These are phyloP conservation scores for Acidiella bohemica DNA, from an alignment of 495 filamentous ascomycete species.

Conservation along the genomic window DNA sequence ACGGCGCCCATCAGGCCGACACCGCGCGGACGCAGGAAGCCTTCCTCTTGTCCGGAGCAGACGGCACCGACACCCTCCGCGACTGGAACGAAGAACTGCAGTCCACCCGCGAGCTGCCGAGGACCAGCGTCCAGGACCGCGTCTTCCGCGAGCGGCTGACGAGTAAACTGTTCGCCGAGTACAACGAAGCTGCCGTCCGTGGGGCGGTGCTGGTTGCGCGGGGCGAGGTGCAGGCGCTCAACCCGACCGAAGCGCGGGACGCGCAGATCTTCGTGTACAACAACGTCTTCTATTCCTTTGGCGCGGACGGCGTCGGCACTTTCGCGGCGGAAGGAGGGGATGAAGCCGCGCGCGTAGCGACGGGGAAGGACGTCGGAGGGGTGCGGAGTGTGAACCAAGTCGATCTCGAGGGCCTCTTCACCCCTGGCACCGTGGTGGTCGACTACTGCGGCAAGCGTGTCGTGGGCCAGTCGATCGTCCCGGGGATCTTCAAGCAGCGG, in stretches of 20 bases:
- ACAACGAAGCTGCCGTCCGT: slow-evolving; percentile 83
- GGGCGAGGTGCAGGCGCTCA: slow-evolving; percentile 89
- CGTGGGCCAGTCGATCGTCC: slow-evolving; percentile 95
- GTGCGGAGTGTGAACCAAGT: slow-evolving; percentile 93
- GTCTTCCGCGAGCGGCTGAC: slow-evolving; percentile 91
- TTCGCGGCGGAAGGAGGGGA: slow-evolving; percentile 94
- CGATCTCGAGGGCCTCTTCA: slow-evolving; percentile 86
- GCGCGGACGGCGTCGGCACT: slow-evolving; percentile 92
- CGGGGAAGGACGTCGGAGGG: slow-evolving; percentile 90
- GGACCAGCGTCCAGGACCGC: slow-evolving; percentile 84
- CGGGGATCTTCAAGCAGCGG: slow-evolving; percentile 97
- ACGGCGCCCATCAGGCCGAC: slow-evolving; percentile 63
- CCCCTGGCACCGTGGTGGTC: slow-evolving; percentile 88
- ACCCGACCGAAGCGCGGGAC: slow-evolving; percentile 82
- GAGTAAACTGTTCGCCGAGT: slow-evolving; percentile 93
- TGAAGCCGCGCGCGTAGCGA: slow-evolving; percentile 89
- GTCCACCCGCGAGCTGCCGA: slow-evolving; percentile 83
- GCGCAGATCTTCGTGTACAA: slow-evolving; percentile 99
- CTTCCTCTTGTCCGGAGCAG: slow-evolving; percentile 75
- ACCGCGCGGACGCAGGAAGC: slow-evolving; percentile 83
- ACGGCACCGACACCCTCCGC: slow-evolving; percentile 82
- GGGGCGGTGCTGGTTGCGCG: slow-evolving; percentile 88
- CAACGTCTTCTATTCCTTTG: slow-evolving; percentile 98
- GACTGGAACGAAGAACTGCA: slow-evolving; percentile 99
- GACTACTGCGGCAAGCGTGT: slow-evolving; percentile 96